Evolutionary conservation across 495 filamentous ascomycete species (phyloP).

Genomic region (Annulohypoxylon nitens): DNA sequence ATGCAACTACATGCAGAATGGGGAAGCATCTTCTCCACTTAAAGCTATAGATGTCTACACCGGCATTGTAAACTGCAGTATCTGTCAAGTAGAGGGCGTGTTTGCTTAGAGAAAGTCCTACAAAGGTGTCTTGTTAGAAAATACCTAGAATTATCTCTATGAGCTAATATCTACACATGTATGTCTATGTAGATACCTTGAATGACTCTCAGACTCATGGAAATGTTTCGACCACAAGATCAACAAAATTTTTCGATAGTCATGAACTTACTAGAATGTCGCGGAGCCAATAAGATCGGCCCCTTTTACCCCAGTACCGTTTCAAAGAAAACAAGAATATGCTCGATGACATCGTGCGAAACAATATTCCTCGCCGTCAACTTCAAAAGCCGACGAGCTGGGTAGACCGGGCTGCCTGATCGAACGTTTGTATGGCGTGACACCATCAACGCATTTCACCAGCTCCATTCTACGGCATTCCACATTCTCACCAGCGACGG

Average conservation of each 20-base stretch:
- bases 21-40: not conserved
- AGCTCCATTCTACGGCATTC: conserved; percentile 14
- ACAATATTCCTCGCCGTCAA: not conserved
- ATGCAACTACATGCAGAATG: not conserved
- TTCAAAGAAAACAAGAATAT: not conserved
- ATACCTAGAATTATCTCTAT: not conserved
- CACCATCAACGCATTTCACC: not conserved
- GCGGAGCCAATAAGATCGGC: not conserved
- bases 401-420: not conserved
- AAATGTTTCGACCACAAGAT: not conserved
- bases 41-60: not conserved
- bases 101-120: not conserved
- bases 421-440: conserved; percentile 10
- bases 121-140: not conserved
- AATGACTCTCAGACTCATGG: not conserved
- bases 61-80: not conserved
- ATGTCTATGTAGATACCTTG: not conserved
- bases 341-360: conserved; percentile 7
- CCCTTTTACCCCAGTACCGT: not conserved
- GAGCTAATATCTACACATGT: not conserved
- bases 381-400: conserved; percentile 8
- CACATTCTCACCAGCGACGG: not conserved
- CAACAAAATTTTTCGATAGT: conserved; percentile 1
- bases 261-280: conserved; percentile 3
- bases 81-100: not conserved